Percentiles rank a stretch among this genome's conserved stretches.
phyloP scores from a whole-genome alignment of 768 basidiomycete species.

The Mycena olivaceomarginata region DNA sequence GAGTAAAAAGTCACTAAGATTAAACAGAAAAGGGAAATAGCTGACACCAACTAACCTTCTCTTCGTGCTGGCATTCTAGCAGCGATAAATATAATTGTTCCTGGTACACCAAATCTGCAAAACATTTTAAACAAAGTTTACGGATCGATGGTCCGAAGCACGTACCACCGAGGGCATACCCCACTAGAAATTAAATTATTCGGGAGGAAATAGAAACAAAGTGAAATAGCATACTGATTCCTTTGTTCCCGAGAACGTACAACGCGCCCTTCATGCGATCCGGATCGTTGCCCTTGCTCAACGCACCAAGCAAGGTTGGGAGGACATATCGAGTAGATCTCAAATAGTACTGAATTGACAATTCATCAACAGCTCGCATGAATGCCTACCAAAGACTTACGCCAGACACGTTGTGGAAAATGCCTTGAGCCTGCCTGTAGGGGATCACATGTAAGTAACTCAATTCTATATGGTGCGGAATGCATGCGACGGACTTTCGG shows the following conservation, averaged over 20 bases:
- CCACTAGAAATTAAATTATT: constrained; percentile 60
- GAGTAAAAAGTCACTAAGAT: constrained; percentile 8
- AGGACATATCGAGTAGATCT: constrained; percentile 82
- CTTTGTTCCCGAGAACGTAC: constrained; percentile 86
- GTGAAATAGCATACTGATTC: constrained; percentile 67
- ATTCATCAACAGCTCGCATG: background rate
- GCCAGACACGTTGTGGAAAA: constrained; percentile 78
- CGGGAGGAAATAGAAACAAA: constrained; percentile 19
- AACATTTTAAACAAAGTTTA: constrained; percentile 6
- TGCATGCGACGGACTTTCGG: constrained; percentile 70
- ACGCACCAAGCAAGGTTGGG: constrained; percentile 75
- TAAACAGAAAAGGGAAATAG: constrained; percentile 1
- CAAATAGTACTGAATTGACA: constrained; percentile 73
- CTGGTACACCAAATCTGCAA: constrained; percentile 74
- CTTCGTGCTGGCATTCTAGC: constrained; percentile 88
- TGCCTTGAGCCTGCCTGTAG: constrained; percentile 80
- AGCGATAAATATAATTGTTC: constrained; percentile 76
- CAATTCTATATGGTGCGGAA: background rate
- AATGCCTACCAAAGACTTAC: constrained; percentile 64
- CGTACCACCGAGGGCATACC: constrained; percentile 83
- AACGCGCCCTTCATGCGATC: constrained; percentile 97
- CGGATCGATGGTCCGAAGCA: constrained; percentile 37
- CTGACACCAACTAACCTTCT: constrained; percentile 75
- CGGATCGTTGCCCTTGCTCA: constrained; percentile 86
- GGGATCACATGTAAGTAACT: constrained; percentile 19